Conservation (phyloP, 2,329 filamentous ascomycete genomes). For the Stagonosporopsis tanaceti region DNA sequence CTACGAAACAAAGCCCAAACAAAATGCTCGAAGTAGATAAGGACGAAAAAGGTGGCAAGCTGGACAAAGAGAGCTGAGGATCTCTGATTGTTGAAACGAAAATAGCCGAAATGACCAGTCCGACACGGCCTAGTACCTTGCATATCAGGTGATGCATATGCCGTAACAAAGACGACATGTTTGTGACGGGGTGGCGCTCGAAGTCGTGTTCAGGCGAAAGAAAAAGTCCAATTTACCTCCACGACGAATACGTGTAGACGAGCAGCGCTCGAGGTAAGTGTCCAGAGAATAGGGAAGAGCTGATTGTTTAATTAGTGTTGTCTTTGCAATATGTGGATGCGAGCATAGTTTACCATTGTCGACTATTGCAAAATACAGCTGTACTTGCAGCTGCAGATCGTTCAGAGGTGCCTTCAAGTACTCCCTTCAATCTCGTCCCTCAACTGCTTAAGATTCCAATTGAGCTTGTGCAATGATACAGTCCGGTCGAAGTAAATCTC, state of each 20-base stretch:
- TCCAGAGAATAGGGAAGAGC: background rate
- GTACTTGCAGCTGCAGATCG: background rate
- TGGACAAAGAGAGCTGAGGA: background rate
- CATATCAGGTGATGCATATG: background rate
- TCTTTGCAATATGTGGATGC: background rate
- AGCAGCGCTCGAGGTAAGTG: background rate
- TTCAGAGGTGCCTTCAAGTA: background rate
- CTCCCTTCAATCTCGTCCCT: background rate
- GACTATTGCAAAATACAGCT: background rate
- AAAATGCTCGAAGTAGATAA: too few relatives aligned
- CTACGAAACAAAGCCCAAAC: too few relatives aligned
- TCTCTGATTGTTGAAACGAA: background rate
- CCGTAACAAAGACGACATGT: background rate
- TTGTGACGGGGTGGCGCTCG: background rate
- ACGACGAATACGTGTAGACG: background rate
- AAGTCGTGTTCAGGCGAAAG: background rate
- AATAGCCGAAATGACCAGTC: background rate
- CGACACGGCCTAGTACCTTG: background rate
- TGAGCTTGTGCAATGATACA: constrained; percentile 11
- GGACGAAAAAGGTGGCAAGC: too few relatives aligned
- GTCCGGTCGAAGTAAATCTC: constrained; percentile 4
- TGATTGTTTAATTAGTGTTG: background rate
- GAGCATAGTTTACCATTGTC: background rate
- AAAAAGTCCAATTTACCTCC: background rate
- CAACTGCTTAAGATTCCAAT: constrained; percentile 13